Evolutionary conservation across 2,329 filamentous ascomycete genomes (phyloP).

Genomic region (Aphanocladium album): DNA sequence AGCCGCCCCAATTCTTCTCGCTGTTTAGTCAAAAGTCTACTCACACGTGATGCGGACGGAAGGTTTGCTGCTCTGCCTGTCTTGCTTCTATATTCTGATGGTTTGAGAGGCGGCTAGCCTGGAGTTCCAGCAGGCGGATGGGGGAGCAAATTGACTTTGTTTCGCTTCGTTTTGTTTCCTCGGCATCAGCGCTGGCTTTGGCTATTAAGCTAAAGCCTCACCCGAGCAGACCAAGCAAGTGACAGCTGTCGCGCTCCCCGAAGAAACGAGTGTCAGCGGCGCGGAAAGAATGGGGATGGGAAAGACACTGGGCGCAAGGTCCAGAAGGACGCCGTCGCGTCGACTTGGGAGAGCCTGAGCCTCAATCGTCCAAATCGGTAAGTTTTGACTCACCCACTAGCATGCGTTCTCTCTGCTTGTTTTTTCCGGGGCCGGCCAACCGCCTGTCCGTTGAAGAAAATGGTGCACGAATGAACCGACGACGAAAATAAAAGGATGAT

Average conservation of each 20-base stretch:
- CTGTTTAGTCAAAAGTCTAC: background rate
- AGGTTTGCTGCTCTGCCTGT: slow-evolving; percentile 7
- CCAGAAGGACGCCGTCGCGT: background rate
- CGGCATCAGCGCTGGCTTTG: background rate
- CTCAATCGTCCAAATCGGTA: slow-evolving; percentile 5
- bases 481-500: background rate
- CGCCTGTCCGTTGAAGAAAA: slow-evolving; percentile 8
- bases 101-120: background rate
- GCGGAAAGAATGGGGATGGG: background rate
- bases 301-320: background rate
- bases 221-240: background rate
- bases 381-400: slow-evolving; percentile 10
- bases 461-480: background rate
- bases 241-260: background rate
- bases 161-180: background rate
- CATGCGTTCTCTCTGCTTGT: background rate
- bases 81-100: slow-evolving; percentile 4
- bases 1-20: slow-evolving; percentile 11
- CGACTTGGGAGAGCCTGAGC: background rate
- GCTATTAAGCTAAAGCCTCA: background rate
- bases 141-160: background rate
- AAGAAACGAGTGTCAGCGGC: background rate
- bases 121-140: background rate
- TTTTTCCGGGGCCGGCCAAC: background rate
- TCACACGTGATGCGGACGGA: slow-evolving; percentile 8